A percentile compares a stretch with the other conserved stretches of the same genome.
phyloP scores from a whole-genome alignment of 2,329 filamentous ascomycete genomes.

The Fusarium siculi region DNA sequence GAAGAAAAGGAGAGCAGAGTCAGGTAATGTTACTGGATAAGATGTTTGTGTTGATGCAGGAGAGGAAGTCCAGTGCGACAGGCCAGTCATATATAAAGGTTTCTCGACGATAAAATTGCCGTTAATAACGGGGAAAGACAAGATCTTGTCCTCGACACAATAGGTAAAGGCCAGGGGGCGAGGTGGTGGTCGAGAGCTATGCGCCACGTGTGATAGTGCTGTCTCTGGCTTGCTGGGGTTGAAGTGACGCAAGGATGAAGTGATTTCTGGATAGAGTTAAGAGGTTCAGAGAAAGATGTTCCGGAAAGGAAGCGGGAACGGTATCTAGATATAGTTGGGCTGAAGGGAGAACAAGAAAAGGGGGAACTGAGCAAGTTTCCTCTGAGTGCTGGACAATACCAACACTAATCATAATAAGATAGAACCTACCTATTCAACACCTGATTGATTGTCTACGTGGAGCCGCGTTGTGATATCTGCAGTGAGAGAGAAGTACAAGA shows the following conservation, averaged over 20 bases:
- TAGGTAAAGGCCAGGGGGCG: slow-evolving; percentile 25
- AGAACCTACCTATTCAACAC: slow-evolving; percentile 23
- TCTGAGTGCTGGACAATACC: slow-evolving; percentile 19
- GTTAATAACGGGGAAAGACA: slow-evolving; percentile 20
- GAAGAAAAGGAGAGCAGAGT: neutral
- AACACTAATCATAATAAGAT: neutral
- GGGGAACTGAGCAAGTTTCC: neutral
- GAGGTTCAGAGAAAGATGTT: neutral
- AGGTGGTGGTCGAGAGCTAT: slow-evolving; percentile 33
- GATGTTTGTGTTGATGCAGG: neutral
- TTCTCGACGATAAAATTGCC: slow-evolving; percentile 14
- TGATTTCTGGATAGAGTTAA: slow-evolving; percentile 16
- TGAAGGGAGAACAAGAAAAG: slow-evolving; percentile 1
- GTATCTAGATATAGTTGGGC: slow-evolving; percentile 28
- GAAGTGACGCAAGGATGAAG: slow-evolving; percentile 8
- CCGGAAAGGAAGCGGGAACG: neutral
- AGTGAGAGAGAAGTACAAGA: neutral
- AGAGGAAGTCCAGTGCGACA: neutral
- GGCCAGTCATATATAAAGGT: slow-evolving; percentile 25
- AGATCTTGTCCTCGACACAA: slow-evolving; percentile 30
- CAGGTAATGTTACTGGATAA: neutral
- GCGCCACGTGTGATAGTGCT: slow-evolving; percentile 29
- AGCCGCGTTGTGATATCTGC: slow-evolving; percentile 12
- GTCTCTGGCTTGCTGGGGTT: slow-evolving; percentile 11
- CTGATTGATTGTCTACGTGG: slow-evolving; percentile 22